Evolutionary conservation across 495 filamentous ascomycete genomes (phyloP), one percentile per base, ranked within the genome.

Genomic region (Tuber melanosporum): DNA sequence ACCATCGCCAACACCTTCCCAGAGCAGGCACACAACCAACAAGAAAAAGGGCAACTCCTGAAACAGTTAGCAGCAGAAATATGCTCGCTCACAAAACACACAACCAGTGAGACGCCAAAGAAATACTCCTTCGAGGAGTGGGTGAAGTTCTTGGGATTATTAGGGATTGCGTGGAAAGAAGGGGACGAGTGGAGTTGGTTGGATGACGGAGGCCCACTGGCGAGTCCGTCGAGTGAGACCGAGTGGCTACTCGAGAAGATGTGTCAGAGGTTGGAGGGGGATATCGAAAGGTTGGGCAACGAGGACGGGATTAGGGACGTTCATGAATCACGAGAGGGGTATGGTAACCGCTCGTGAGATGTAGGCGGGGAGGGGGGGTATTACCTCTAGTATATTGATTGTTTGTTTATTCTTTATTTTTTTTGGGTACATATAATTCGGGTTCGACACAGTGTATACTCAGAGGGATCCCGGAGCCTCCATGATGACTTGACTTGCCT

Each of bases 121-220:
- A 88, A 90, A 82, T 97, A 95, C 83, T 87, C 88, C 20, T 96
- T 92, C 82, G 85, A 90, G 14, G 93, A 96, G 82, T 97, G 94
- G 94, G 89, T 90, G 14, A 93, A 90, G 85, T 96, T 90, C 81
- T 87, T 97, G 32, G 87, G 87, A 41, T 87, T 97, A 3, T 87
- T 95, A 22, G 93, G 71, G 19, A 73, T 77, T 8, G 84, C 84
- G 57, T 82, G 85, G 39, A 66, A 82, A 42, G 81, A 83, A 43
- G 71, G 84, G 26, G 79, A 83, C 8, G 83, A 85, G 71, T 94
- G 93, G 92, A 92, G 90, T 69, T 97, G 94, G 94, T 85, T 96
- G 12, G 91, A 91, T 10, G 86, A 89, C 72, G 85, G 88, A 26
- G 92, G 89, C 78, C 93, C 93, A 15, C 84, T 96, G 70, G 90